Base-by-base conservation (phyloP, 1,139 yeast species). In the Candida sp. region DNA sequence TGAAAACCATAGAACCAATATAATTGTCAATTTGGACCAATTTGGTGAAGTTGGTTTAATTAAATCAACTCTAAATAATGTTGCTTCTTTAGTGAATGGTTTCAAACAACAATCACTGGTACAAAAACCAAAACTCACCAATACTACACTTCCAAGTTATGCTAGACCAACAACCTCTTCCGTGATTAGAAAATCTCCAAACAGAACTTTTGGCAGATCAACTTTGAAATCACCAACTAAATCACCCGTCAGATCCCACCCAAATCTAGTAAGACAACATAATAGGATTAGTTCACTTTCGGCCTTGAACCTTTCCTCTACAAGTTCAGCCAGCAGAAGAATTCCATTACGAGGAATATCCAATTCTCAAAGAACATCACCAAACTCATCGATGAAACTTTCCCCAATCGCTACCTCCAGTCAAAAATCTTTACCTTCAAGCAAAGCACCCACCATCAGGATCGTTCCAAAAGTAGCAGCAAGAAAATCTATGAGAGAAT, bases 81-180 rank as follows among this genome's bases (percentile, higher is more conserved):
- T 64, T 35, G 65, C 63, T 15, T 57, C 53, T 9, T 53, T 63
- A 35, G 48, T 61, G n/a, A 53, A 49, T 40, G 49, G 46, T 6
- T 61, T 59, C 46, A 53, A 50, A 35, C 46, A 55, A 39, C 25
- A 33, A 1, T 23, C 45, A 5, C 21, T 42, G 5, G 11, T 11
- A n/a, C 3, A 15, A 5, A 12, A 22, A 4, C n/a, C 34, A 4
- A 5, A 22, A 35, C 12, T 22, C 7, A 7, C 36, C 11, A 40
- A 33, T 9, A 42, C 44, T 36, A 42, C 34, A 21, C 40, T 57
- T 25, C 69, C 69, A 8, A 55, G 58, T 49, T 64, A 68, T 42
- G 66, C 73, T 3, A 57, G 56, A 41, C 71, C 73, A 11, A 67
- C 73, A 0, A 45, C 54, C 5, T 47, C 67, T 6, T 61, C 39